These are phyloP conservation scores for Morella rubra DNA, from an alignment of 306 rosid species.

Conservation along the genomic window DNA sequence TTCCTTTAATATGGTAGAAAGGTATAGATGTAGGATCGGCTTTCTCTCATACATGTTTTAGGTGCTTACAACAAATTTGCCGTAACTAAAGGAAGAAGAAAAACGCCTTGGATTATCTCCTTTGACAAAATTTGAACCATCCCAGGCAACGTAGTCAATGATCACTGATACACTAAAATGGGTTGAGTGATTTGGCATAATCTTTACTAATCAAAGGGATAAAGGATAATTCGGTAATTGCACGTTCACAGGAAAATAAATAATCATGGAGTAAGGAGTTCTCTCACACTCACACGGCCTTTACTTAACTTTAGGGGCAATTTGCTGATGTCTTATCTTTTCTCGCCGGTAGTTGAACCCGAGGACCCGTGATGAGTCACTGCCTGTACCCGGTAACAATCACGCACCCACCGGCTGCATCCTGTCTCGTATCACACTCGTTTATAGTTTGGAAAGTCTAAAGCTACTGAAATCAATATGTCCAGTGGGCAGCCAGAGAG, in stretches of 20 bases:
- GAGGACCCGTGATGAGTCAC: constrained; percentile 65
- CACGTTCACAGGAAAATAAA: neutral
- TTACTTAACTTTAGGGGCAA: constrained; percentile 34
- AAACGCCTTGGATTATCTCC: too few species aligned
- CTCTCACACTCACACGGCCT: neutral
- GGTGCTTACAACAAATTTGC: too few species aligned
- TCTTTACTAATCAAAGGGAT: constrained; percentile 10
- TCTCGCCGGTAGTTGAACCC: constrained; percentile 39
- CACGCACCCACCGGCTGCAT: constrained; percentile 34
- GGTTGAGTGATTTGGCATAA: neutral
- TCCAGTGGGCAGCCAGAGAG: neutral
- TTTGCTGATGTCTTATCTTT: constrained; percentile 19
- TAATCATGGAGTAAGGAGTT: neutral
- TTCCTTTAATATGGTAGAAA: too few species aligned
- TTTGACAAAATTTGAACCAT: too few species aligned
- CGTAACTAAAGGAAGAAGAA: too few species aligned
- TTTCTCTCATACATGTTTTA: too few species aligned
- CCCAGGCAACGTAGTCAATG: too few species aligned
- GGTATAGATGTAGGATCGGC: too few species aligned
- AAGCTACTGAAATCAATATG: neutral
- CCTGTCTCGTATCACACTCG: constrained; percentile 11
- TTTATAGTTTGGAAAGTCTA: neutral
- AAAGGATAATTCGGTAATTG: constrained; percentile 30
- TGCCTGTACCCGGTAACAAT: constrained; percentile 40
- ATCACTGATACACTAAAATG: too few species aligned